phyloP scores from a whole-genome alignment of 768 basidiomycete species.

The Clitopilus hobsonii region DNA sequence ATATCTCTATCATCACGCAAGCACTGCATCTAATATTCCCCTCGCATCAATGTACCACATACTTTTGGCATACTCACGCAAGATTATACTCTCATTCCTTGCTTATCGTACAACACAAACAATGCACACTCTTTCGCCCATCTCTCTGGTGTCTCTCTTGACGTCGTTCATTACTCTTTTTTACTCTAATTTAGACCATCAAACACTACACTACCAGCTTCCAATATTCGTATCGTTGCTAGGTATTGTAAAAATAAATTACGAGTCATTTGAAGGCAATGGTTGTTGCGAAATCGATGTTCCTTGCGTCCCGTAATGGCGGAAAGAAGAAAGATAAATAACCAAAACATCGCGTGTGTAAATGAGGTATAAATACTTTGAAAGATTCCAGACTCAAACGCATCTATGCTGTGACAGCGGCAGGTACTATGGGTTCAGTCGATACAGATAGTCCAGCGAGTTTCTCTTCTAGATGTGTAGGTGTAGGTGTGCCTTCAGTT shows the following conservation, averaged over 20 bases:
- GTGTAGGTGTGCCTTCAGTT: not conserved
- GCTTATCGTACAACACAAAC: not conserved
- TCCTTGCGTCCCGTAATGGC: too few species aligned
- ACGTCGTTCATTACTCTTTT: too few species aligned
- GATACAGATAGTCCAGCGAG: not conserved
- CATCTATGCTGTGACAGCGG: not conserved
- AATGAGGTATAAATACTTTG: not conserved
- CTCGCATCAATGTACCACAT: conserved; percentile 12
- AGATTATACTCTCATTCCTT: conserved; percentile 11
- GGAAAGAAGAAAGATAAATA: too few species aligned
- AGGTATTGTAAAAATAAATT: not conserved
- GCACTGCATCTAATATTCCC: conserved; percentile 16
- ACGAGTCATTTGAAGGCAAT: not conserved
- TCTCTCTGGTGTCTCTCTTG: conserved; percentile 4
- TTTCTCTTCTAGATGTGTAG: not conserved
- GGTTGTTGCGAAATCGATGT: too few species aligned
- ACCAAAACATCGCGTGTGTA: too few species aligned
- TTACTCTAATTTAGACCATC: not conserved
- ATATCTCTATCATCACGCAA: conserved; percentile 9
- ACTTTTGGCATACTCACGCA: conserved; percentile 19
- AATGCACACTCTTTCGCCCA: not conserved
- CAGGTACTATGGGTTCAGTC: not conserved
- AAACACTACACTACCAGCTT: not conserved
- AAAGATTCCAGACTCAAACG: not conserved
- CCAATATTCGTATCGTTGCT: not conserved